A percentile compares a stretch with the other conserved stretches of the same genome.
Conservation (phyloP, 1,139 yeast species). For the Pichia sp. region DNA sequence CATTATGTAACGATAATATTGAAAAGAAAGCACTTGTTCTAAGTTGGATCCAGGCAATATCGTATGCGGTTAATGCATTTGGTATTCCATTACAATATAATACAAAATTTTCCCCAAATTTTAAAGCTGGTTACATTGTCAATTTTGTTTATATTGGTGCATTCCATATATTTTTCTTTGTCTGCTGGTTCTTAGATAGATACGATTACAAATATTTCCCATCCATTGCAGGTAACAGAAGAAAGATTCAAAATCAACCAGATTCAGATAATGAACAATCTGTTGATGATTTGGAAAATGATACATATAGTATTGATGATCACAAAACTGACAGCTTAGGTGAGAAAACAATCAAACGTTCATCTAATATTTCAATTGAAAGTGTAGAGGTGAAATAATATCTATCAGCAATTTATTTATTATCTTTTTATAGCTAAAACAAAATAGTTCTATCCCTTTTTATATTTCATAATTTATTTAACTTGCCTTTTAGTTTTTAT, state of each 20-base stretch:
- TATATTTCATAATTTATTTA: no score
- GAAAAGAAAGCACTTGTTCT: conserved; percentile 49
- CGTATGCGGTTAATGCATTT: conserved; percentile 50
- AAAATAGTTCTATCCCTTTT: no score
- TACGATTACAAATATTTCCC: conserved; percentile 19
- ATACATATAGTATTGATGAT: not conserved
- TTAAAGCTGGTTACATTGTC: conserved; percentile 47
- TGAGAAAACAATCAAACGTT: no score
- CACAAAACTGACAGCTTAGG: no score
- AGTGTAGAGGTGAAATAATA: no score
- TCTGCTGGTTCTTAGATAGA: conserved; percentile 21
- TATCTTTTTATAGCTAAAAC: no score
- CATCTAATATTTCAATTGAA: no score
- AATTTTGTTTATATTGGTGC: conserved; percentile 41
- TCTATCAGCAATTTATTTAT: no score
- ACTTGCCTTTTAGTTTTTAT: no score
- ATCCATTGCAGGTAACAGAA: conserved; percentile 18
- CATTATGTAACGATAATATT: conserved; percentile 41
- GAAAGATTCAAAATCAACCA: not conserved
- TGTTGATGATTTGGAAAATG: not conserved
- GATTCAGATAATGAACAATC: no score
- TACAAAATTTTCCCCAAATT: conserved; percentile 45
- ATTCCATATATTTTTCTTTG: conserved; percentile 15
- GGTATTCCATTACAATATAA: conserved; percentile 46
- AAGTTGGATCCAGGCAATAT: conserved; percentile 47